phyloP scores from a whole-genome alignment of 192 early-diverging fungal genomes.

The Ramicandelaber brevisporus region DNA sequence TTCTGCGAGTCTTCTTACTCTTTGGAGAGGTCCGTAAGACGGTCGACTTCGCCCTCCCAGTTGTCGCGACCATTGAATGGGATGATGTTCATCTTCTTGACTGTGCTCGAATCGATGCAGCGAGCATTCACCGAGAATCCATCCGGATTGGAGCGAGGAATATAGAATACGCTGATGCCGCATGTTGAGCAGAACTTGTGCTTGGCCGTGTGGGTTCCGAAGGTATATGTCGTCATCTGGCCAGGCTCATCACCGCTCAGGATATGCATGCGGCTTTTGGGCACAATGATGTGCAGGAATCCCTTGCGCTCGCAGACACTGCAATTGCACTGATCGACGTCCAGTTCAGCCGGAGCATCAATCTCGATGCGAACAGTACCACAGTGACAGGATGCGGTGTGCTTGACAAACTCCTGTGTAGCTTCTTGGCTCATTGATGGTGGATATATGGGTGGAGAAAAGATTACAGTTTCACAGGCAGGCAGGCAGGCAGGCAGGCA shows the following conservation, averaged over 20 bases:
- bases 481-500: no score
- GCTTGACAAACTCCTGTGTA: slow-evolving; percentile 5
- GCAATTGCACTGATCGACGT: slow-evolving; percentile 15
- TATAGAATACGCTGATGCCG: slow-evolving; percentile 16
- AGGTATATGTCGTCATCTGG: slow-evolving; percentile 18
- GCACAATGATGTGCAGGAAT: slow-evolving; percentile 14
- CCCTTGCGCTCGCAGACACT: slow-evolving; percentile 12
- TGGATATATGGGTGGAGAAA: no score
- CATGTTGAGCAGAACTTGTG: slow-evolving; percentile 22
- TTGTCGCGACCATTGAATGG: slow-evolving; percentile 14
- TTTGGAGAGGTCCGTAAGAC: slow-evolving; percentile 8
- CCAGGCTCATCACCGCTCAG: slow-evolving; percentile 8
- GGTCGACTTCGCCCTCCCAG: slow-evolving; percentile 12
- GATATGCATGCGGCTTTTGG: slow-evolving; percentile 7
- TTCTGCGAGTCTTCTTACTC: no score
- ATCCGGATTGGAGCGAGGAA: slow-evolving; percentile 22
- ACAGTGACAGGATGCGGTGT: slow-evolving; percentile 14
- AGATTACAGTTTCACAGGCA: no score
- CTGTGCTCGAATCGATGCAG: slow-evolving; percentile 11
- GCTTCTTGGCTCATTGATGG: no score
- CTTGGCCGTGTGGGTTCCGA: slow-evolving; percentile 17
- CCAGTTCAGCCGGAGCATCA: slow-evolving; percentile 6
- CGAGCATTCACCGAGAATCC: slow-evolving; percentile 15
- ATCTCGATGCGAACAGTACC: slow-evolving; percentile 12
- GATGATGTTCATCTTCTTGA: slow-evolving; percentile 4